Evolutionary conservation across 1,139 yeast genomes (phyloP).

Genomic region (Yamadazyma oceani): DNA sequence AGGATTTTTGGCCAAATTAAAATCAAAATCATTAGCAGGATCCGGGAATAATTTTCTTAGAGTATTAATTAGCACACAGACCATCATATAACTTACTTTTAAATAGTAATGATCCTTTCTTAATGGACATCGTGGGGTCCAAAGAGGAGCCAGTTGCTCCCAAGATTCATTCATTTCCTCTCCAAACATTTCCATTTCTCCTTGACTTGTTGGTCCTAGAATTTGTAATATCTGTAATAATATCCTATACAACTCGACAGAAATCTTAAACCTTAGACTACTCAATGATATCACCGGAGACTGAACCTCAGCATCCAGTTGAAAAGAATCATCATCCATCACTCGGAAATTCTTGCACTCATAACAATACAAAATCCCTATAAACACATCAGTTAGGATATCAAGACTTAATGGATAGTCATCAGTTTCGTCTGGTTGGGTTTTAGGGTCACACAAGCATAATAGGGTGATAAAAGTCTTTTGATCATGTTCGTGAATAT

Average conservation of each 20-base stretch:
- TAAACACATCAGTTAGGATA: constrained; percentile 49
- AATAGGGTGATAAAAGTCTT: constrained; percentile 30
- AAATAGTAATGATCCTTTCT: constrained; percentile 28
- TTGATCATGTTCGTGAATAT: constrained; percentile 3
- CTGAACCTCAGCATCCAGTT: too few species aligned
- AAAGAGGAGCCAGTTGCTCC: constrained; percentile 40
- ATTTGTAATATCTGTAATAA: constrained; percentile 5
- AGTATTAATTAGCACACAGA: constrained; percentile 49
- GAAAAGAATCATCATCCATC: too few species aligned
- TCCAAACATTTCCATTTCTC: constrained; percentile 12
- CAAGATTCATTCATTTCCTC: constrained; percentile 32
- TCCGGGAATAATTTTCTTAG: constrained; percentile 48
- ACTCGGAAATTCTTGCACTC: constrained; percentile 15
- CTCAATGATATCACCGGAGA: too few species aligned
- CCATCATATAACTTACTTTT: constrained; percentile 27
- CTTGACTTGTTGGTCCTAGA: constrained; percentile 14
- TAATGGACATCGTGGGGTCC: constrained; percentile 53
- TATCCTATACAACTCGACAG: constrained; percentile 9
- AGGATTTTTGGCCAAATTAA: constrained; percentile 55
- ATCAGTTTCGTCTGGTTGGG: constrained; percentile 69
- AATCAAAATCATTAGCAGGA: constrained; percentile 24
- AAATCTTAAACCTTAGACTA: constrained; percentile 10
- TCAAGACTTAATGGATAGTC: constrained; percentile 53
- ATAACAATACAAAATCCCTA: constrained; percentile 27
- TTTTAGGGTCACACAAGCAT: constrained; percentile 60